These are phyloP conservation scores for Daldinia eschscholtzii DNA, from an alignment of 2,329 filamentous ascomycete species.

Conservation along the genomic window DNA sequence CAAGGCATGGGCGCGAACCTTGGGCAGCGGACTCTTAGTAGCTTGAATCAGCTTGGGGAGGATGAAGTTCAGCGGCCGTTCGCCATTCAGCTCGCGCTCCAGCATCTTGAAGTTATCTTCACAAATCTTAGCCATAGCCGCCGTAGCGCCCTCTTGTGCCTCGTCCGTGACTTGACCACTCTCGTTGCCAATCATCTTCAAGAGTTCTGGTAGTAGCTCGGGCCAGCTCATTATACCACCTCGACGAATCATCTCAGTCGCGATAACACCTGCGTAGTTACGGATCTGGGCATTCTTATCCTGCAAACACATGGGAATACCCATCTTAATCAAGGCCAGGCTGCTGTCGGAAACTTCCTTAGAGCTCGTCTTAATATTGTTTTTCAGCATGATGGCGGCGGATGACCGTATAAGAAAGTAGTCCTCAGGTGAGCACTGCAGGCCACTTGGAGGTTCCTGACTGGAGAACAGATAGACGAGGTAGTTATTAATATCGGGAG, in stretches of 20 bases:
- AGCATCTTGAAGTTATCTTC: conserved; percentile 92
- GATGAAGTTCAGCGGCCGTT: conserved; percentile 87
- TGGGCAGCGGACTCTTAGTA: conserved; percentile 79
- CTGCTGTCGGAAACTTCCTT: conserved; percentile 80
- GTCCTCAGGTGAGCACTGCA: conserved; percentile 70
- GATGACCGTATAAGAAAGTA: conserved; percentile 85
- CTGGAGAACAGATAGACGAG: conserved; percentile 90
- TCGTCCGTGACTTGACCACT: conserved; percentile 75
- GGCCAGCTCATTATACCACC: conserved; percentile 93
- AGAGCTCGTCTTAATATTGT: conserved; percentile 83
- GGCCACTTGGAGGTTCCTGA: conserved; percentile 69
- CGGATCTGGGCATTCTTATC: conserved; percentile 87
- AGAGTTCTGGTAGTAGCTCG: conserved; percentile 84
- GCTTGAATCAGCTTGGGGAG: conserved; percentile 92
- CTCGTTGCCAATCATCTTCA: conserved; percentile 81
- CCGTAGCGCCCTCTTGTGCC: conserved; percentile 93
- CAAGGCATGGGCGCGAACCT: conserved; percentile 83
- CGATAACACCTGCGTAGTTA: conserved; percentile 90
- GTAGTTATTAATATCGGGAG: conserved; percentile 97
- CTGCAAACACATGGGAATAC: conserved; percentile 82
- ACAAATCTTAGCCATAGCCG: conserved; percentile 92
- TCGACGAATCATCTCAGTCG: conserved; percentile 88
- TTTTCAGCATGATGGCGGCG: conserved; percentile 95
- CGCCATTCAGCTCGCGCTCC: conserved; percentile 87
- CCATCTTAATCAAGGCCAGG: conserved; percentile 81